A percentile compares a stretch with the other conserved stretches of the same genome.
Evolutionary conservation across 805 yeast species (phyloP).

Genomic region (Pichia pseudocactophila): DNA sequence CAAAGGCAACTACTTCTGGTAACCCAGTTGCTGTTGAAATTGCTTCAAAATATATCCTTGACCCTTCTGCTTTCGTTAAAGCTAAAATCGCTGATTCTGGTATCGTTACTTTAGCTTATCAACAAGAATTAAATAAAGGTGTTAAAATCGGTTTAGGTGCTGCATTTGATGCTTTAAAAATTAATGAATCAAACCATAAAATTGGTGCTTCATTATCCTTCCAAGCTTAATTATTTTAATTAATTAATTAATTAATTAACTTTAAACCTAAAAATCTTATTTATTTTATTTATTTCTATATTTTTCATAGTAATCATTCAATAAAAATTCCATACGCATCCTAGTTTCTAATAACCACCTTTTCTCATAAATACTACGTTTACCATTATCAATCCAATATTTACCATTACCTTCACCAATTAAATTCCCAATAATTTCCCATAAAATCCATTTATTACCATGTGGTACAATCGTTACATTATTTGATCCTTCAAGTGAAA

Average conservation of each 20-base stretch:
- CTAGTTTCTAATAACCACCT: constrained; percentile 78
- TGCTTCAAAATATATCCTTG: constrained; percentile 91
- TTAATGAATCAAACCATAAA: constrained; percentile 96
- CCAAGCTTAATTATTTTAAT: constrained; percentile 63
- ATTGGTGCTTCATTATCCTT: constrained; percentile 91
- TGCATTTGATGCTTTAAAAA: constrained; percentile 89
- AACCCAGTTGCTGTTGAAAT: constrained; percentile 87
- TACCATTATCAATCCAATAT: constrained; percentile 88
- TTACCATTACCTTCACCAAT: constrained; percentile 70
- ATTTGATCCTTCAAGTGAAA: constrained; percentile 62
- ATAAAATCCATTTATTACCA: constrained; percentile 50
- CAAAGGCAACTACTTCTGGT: constrained; percentile 60
- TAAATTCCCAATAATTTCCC: constrained; percentile 57
- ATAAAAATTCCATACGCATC: constrained; percentile 80
- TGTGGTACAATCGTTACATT: constrained; percentile 91
- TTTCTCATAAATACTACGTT: constrained; percentile 87
- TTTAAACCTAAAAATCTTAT: too few species aligned
- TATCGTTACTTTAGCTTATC: constrained; percentile 85
- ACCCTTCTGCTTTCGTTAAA: constrained; percentile 82
- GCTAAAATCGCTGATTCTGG: constrained; percentile 97
- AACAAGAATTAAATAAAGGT: constrained; percentile 92
- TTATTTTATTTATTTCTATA: constrained; percentile 14
- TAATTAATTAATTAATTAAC: too few species aligned
- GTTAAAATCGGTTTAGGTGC: constrained; percentile 96
- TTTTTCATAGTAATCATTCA: constrained; percentile 60